phyloP scores from a whole-genome alignment of 2,329 filamentous ascomycete genomes.

The Hansfordia pulvinata region DNA sequence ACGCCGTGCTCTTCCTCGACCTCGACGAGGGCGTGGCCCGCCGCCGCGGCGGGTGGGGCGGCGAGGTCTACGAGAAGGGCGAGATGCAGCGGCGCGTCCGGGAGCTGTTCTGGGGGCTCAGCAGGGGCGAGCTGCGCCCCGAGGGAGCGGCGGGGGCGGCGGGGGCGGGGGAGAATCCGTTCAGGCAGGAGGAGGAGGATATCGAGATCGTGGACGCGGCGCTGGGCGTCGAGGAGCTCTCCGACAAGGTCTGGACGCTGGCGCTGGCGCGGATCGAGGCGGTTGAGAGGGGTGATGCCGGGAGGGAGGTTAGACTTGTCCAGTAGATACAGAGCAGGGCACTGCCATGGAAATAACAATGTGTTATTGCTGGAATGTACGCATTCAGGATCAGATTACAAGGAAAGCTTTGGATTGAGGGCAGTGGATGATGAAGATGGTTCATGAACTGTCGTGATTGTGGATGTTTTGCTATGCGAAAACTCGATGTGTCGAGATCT shows the following conservation, averaged over 20 bases:
- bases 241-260: constrained; percentile 38
- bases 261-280: constrained; percentile 30
- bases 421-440: no score
- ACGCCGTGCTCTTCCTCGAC: constrained; percentile 78
- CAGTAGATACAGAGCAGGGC: no score
- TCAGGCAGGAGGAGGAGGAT: constrained; percentile 37
- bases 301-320: constrained; percentile 29
- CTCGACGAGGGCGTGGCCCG: constrained; percentile 61
- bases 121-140: constrained; percentile 24
- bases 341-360: no score
- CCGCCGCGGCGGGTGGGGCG: constrained; percentile 72
- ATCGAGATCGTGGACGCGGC: constrained; percentile 41
- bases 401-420: no score
- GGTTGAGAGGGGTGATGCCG: constrained; percentile 35
- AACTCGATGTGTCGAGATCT: no score
- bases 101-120: constrained; percentile 52
- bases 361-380: no score
- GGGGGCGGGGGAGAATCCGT: constrained; percentile 12
- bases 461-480: no score
- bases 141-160: constrained; percentile 3
- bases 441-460: no score
- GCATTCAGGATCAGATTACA: no score
- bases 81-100: constrained; percentile 73
- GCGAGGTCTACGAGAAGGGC: constrained; percentile 76
- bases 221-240: constrained; percentile 39